Evolutionary conservation across 495 filamentous ascomycete genomes (phyloP).

Genomic region (Rusavskia elegans): DNA sequence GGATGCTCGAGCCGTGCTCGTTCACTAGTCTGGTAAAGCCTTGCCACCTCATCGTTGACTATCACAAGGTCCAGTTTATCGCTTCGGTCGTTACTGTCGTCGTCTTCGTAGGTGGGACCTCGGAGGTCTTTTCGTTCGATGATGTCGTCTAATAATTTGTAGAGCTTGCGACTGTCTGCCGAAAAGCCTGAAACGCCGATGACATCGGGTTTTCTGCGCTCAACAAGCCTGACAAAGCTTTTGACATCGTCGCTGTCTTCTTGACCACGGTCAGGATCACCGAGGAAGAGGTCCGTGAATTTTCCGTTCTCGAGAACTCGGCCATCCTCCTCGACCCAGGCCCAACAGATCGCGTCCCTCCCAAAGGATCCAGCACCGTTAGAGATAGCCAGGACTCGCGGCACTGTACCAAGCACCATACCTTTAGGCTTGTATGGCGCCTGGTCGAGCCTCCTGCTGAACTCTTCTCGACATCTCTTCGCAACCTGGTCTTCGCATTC

Average conservation of each 20-base stretch:
- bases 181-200: conserved; percentile 83
- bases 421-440: conserved; percentile 90
- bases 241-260: conserved; percentile 44
- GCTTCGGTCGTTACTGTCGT: conserved; percentile 42
- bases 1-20: conserved; percentile 74
- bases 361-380: conserved; percentile 59
- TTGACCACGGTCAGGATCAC: conserved; percentile 50
- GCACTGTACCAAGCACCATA: conserved; percentile 75
- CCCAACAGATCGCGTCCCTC: conserved; percentile 72
- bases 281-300: conserved; percentile 55
- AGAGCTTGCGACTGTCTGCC: conserved; percentile 68
- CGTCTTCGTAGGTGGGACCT: conserved; percentile 56
- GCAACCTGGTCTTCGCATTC: conserved; percentile 84
- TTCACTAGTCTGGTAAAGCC: conserved; percentile 79
- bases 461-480: conserved; percentile 67
- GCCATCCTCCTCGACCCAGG: conserved; percentile 85
- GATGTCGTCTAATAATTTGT: conserved; percentile 59
- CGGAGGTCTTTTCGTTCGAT: conserved; percentile 58
- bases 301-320: conserved; percentile 77
- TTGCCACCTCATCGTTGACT: conserved; percentile 89
- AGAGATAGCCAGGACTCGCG: conserved; percentile 72
- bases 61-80: conserved; percentile 74
- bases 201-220: conserved; percentile 71
- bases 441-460: conserved; percentile 77
- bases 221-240: conserved; percentile 55